These are phyloP conservation scores for Lentinula lateritia DNA, from an alignment of 768 basidiomycete genomes.

Conservation along the genomic window DNA sequence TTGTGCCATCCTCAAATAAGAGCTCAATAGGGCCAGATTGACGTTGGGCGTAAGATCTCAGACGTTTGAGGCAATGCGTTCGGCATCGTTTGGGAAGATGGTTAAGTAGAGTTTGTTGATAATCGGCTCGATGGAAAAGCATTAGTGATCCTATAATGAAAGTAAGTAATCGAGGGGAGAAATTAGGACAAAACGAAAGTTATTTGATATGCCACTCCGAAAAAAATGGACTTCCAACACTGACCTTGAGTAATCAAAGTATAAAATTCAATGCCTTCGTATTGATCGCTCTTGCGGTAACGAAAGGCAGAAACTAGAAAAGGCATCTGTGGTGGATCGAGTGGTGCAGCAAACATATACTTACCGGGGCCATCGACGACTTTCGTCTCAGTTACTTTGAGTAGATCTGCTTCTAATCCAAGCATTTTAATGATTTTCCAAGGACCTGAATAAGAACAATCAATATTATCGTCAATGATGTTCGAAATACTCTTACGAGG, in stretches of 20 bases:
- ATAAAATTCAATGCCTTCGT: slow-evolving; percentile 47
- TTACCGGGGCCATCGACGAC: slow-evolving; percentile 37
- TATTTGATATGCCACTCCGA: slow-evolving; percentile 1
- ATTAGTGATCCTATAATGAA: slow-evolving; percentile 39
- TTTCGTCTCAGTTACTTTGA: slow-evolving; percentile 30
- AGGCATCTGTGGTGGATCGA: not conserved
- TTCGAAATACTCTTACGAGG: slow-evolving; percentile 30
- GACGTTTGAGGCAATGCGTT: slow-evolving; percentile 51
- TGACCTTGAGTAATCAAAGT: slow-evolving; percentile 53
- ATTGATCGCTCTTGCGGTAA: slow-evolving; percentile 59
- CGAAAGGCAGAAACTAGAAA: slow-evolving; percentile 44
- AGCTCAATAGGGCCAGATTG: slow-evolving; percentile 38
- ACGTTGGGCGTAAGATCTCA: slow-evolving; percentile 49
- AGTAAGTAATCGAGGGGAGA: not conserved
- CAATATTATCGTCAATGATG: not conserved
- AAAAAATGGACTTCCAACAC: slow-evolving; percentile 11
- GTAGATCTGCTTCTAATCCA: slow-evolving; percentile 40
- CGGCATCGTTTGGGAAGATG: slow-evolving; percentile 40
- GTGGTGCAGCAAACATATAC: not conserved
- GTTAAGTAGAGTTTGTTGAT: slow-evolving; percentile 52
- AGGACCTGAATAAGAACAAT: slow-evolving; percentile 25
- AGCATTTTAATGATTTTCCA: slow-evolving; percentile 44
- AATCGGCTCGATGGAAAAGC: slow-evolving; percentile 61
- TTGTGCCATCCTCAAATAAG: slow-evolving; percentile 57
- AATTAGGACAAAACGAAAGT: not conserved